These are phyloP conservation scores for Exophiala spinifera DNA, from an alignment of 2,329 filamentous ascomycete genomes.

Conservation along the genomic window DNA sequence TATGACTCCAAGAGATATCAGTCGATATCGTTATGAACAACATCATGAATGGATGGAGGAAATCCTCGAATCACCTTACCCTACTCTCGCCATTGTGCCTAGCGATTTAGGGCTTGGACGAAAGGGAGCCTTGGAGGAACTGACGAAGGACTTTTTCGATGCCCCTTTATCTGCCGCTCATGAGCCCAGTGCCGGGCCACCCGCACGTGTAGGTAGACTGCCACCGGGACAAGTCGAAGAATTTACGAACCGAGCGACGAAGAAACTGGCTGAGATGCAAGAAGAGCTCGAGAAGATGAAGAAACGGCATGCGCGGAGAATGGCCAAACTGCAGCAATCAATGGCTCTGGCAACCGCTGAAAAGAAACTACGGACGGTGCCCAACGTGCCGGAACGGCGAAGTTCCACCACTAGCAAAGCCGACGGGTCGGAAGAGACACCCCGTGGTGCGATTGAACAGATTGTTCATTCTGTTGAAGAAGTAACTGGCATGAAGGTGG, in stretches of 20 bases:
- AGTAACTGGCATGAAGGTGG: constrained; percentile 64
- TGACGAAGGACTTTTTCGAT: constrained; percentile 85
- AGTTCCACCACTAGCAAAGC: constrained; percentile 9
- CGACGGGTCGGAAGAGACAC: constrained; percentile 11
- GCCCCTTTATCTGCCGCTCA: constrained; percentile 43
- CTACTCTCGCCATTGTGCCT: constrained; percentile 78
- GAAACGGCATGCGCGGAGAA: constrained; percentile 68
- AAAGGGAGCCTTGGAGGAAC: constrained; percentile 72
- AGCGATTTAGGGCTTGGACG: constrained; percentile 82
- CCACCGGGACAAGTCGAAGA: constrained; percentile 75
- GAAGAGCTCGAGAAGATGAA: constrained; percentile 84
- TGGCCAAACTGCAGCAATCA: constrained; percentile 70
- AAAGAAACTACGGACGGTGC: constrained; percentile 66
- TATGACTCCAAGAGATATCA: constrained; percentile 84
- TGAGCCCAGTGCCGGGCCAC: constrained; percentile 30
- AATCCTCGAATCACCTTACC: constrained; percentile 85
- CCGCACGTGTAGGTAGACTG: constrained; percentile 57
- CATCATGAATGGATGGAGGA: constrained; percentile 99
- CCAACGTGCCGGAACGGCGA: constrained; percentile 41
- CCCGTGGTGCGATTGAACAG: constrained; percentile 56
- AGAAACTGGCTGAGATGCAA: constrained; percentile 69
- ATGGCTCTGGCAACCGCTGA: constrained; percentile 72
- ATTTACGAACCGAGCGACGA: constrained; percentile 73
- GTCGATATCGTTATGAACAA: constrained; percentile 79
- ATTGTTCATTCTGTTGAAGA: constrained; percentile 73